Conservation (phyloP, 2,329 filamentous ascomycete species). For the Penicillium sp. region DNA sequence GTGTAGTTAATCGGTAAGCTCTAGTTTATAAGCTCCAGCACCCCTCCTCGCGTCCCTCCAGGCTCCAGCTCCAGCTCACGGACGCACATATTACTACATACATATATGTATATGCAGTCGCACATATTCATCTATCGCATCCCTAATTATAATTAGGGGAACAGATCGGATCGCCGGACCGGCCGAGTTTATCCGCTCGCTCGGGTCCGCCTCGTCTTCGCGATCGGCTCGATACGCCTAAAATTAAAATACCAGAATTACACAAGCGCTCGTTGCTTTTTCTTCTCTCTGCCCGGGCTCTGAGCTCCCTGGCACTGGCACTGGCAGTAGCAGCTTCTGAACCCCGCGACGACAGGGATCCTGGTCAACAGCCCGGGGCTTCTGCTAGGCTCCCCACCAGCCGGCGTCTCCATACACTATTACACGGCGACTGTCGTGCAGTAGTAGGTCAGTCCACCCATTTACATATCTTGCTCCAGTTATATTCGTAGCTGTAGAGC, state of each 20-base stretch:
- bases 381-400: not conserved
- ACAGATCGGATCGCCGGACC: slow-evolving; percentile 4
- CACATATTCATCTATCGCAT: too few relatives aligned
- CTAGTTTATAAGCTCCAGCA: too few relatives aligned
- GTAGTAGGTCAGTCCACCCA: not conserved
- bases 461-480: too few relatives aligned
- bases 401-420: not conserved
- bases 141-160: too few relatives aligned
- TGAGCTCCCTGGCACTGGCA: not conserved
- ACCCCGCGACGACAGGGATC: not conserved
- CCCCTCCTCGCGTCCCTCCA: too few relatives aligned
- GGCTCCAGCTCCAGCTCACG: too few relatives aligned
- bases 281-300: not conserved
- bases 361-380: not conserved
- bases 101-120: too few relatives aligned
- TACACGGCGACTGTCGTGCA: too few relatives aligned
- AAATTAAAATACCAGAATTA: not conserved
- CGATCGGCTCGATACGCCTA: not conserved
- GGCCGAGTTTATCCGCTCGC: slow-evolving; percentile 6
- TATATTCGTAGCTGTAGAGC: too few relatives aligned
- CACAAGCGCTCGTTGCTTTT: not conserved
- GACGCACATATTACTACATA: too few relatives aligned
- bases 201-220: slow-evolving; percentile 4
- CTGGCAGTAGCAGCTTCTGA: not conserved
- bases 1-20: too few relatives aligned